Conservation (phyloP, 2,329 filamentous ascomycete species). For the Colletotrichum paranaense region DNA sequence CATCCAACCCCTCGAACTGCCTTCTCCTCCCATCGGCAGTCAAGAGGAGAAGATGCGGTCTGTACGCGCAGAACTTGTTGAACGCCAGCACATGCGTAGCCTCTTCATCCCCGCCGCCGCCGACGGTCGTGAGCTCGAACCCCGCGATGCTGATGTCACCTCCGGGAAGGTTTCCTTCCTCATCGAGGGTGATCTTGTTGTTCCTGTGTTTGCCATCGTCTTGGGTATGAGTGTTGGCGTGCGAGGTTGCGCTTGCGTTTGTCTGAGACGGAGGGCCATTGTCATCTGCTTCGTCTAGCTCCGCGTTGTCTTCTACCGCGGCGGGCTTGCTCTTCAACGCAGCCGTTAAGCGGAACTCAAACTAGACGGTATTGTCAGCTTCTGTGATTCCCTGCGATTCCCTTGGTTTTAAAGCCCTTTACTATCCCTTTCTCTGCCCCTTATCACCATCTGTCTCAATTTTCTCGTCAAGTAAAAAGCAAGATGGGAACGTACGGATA, state of each 20-base stretch:
- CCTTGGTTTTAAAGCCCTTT: background rate
- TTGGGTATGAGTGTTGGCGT: background rate
- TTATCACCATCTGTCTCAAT: background rate
- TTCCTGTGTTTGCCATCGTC: background rate
- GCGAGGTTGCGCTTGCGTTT: too few relatives aligned
- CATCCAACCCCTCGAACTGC: slow-evolving; percentile 55
- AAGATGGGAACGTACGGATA: background rate
- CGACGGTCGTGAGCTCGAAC: slow-evolving; percentile 51
- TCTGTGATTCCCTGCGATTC: too few relatives aligned
- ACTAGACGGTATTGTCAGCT: background rate
- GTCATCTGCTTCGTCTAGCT: background rate
- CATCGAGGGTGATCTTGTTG: slow-evolving; percentile 1
- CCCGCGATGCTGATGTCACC: slow-evolving; percentile 56
- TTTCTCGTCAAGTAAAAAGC: background rate
- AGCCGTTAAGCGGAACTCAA: slow-evolving; percentile 30
- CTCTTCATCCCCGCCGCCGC: slow-evolving; percentile 36
- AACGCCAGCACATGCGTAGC: slow-evolving; percentile 56
- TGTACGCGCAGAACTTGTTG: slow-evolving; percentile 61
- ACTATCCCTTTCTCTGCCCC: background rate
- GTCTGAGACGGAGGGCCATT: background rate
- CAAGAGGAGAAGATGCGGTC: slow-evolving; percentile 59
- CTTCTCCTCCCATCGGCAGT: slow-evolving; percentile 57
- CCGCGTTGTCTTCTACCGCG: slow-evolving; percentile 20
- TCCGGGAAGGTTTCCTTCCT: slow-evolving; percentile 40
- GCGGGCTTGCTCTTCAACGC: slow-evolving; percentile 26